Evolutionary conservation across 768 basidiomycete genomes (phyloP).

Genomic region (Psilocybe cubensis): DNA sequence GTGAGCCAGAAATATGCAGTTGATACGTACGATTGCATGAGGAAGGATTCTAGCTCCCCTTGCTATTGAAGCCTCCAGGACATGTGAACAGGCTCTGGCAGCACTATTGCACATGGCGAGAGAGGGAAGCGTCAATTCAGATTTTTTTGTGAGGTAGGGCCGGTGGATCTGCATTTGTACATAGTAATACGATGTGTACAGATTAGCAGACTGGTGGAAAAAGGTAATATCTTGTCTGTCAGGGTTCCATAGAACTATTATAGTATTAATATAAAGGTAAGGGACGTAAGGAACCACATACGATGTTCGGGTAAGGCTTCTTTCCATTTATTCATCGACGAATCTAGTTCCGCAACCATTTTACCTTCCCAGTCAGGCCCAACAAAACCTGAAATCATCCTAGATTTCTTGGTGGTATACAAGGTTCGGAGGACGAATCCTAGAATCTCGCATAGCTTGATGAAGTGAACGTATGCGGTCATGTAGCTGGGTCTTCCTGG

Average conservation of each 20-base stretch:
- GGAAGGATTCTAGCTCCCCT: slow-evolving; percentile 32
- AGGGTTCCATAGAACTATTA: slow-evolving; percentile 21
- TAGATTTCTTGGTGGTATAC: slow-evolving; percentile 44
- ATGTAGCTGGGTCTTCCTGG: slow-evolving; percentile 57
- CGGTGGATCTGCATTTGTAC: slow-evolving; percentile 71
- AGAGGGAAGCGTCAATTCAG: slow-evolving; percentile 52
- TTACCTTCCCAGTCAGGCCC: slow-evolving; percentile 58
- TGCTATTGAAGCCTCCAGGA: slow-evolving; percentile 57
- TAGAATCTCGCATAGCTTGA: slow-evolving; percentile 65
- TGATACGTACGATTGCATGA: slow-evolving; percentile 32
- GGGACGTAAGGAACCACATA: neutral
- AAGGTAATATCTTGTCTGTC: slow-evolving; percentile 29
- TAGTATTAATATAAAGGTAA: no score
- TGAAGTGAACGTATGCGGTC: slow-evolving; percentile 52
- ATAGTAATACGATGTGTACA: slow-evolving; percentile 48
- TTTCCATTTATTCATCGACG: slow-evolving; percentile 63
- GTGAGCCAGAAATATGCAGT: no score
- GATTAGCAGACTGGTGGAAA: slow-evolving; percentile 55
- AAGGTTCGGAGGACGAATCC: slow-evolving; percentile 66
- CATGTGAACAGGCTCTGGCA: slow-evolving; percentile 70
- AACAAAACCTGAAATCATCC: slow-evolving; percentile 37
- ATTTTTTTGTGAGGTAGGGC: slow-evolving; percentile 58
- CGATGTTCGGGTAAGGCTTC: slow-evolving; percentile 58
- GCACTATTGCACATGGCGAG: slow-evolving; percentile 73
- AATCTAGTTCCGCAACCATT: slow-evolving; percentile 64